These are phyloP conservation scores for Ambrosiella cleistominuta DNA, from an alignment of 2,329 filamentous ascomycete species.

Conservation along the genomic window DNA sequence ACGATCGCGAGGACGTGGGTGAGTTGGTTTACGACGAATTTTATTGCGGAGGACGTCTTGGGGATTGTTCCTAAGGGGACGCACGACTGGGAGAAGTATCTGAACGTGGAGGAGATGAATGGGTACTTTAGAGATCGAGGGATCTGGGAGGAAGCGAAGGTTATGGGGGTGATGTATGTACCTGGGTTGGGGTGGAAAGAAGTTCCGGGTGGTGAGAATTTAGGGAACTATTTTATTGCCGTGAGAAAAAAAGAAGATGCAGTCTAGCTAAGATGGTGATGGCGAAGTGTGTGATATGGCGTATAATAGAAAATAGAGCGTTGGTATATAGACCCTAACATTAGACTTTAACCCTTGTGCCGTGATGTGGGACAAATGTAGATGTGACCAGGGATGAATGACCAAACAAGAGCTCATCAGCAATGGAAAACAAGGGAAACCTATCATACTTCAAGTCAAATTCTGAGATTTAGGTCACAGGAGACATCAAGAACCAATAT, in stretches of 20 bases:
- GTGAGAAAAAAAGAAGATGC: constrained; percentile 33
- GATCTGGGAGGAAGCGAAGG: constrained; percentile 41
- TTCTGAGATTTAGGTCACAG: too few species aligned
- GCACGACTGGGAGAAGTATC: constrained; percentile 92
- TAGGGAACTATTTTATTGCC: constrained; percentile 93
- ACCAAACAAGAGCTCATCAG: neutral
- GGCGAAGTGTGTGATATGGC: neutral
- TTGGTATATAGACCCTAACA: neutral
- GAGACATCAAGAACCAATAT: neutral
- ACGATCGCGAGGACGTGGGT: constrained; percentile 83
- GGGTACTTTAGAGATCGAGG: constrained; percentile 32
- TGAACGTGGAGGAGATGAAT: constrained; percentile 66
- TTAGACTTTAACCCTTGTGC: neutral
- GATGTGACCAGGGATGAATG: neutral
- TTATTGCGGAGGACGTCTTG: constrained; percentile 76
- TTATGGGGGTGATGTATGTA: constrained; percentile 76
- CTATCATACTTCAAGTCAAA: too few species aligned
- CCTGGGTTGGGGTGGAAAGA: constrained; percentile 82
- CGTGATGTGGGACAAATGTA: neutral
- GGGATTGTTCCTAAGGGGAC: constrained; percentile 81
- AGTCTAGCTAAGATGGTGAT: neutral
- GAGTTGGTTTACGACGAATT: constrained; percentile 82
- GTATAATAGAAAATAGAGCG: neutral
- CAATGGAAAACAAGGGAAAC: too few species aligned
- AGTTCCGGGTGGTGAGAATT: constrained; percentile 61